A percentile compares a stretch with the other conserved stretches of the same genome.
Evolutionary conservation across 805 yeast genomes (phyloP).

Genomic region (Diddensiella santjacobensis): DNA sequence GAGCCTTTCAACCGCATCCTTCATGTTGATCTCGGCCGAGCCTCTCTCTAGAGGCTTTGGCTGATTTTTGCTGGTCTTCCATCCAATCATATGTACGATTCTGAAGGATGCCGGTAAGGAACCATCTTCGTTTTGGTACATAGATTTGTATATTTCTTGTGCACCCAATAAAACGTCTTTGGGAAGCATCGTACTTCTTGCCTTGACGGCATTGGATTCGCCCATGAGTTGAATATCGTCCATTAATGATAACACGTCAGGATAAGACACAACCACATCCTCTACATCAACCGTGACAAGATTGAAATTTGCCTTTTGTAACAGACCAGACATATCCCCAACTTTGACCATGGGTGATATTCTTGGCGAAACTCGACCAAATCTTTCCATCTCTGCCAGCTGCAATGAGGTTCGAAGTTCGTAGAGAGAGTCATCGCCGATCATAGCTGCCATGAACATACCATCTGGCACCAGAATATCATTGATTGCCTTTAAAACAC

Average conservation of each 20-base stretch:
- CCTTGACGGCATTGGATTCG: constrained; percentile 63
- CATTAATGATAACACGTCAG: constrained; percentile 62
- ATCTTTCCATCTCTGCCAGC: constrained; percentile 75
- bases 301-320: constrained; percentile 73
- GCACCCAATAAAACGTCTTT: constrained; percentile 71
- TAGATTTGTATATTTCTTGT: constrained; percentile 63
- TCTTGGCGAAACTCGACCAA: constrained; percentile 76
- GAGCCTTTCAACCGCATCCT: constrained; percentile 46
- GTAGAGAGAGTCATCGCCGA: constrained; percentile 82
- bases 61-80: constrained; percentile 71
- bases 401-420: constrained; percentile 78
- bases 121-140: constrained; percentile 64
- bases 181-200: constrained; percentile 41
- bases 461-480: constrained; percentile 71
- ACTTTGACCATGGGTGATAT: constrained; percentile 78
- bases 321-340: constrained; percentile 66
- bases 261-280: constrained; percentile 75
- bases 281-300: constrained; percentile 82
- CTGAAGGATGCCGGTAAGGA: constrained; percentile 77
- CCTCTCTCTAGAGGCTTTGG: constrained; percentile 76
- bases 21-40: constrained; percentile 60
- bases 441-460: constrained; percentile 72
- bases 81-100: constrained; percentile 80
- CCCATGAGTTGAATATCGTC: constrained; percentile 80
- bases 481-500: constrained; percentile 52